These are phyloP conservation scores for Trifolium dubium DNA, from an alignment of 306 rosid species.

Conservation along the genomic window DNA sequence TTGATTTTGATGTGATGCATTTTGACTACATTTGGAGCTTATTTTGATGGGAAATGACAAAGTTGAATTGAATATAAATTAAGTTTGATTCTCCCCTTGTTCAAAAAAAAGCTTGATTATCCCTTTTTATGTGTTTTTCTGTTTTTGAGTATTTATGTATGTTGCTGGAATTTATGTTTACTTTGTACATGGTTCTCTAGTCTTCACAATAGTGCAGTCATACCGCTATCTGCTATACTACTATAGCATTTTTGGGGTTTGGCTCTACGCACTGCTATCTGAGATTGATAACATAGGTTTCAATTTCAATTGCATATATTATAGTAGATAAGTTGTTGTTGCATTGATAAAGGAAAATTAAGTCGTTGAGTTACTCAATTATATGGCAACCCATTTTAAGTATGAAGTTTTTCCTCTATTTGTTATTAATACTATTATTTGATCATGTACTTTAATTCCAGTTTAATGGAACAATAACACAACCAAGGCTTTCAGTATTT, in stretches of 20 bases:
- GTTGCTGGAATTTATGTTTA: not conserved
- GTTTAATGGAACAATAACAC: conserved; percentile 75
- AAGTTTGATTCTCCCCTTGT: not conserved
- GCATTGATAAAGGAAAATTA: not conserved
- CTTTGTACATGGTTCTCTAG: not conserved
- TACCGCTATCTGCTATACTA: not conserved
- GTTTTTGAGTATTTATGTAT: not conserved
- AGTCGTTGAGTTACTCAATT: conserved; percentile 15
- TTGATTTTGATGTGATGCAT: too few species aligned
- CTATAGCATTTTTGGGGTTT: too few species aligned
- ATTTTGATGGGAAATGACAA: not conserved
- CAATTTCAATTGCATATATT: not conserved
- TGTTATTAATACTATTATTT: conserved; percentile 2
- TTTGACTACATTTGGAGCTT: not conserved
- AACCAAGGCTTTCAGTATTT: conserved; percentile 91
- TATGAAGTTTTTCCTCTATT: not conserved
- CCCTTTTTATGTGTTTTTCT: not conserved
- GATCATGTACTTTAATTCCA: conserved; percentile 39
- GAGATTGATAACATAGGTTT: not conserved
- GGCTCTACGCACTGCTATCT: not conserved
- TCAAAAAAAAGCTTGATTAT: not conserved
- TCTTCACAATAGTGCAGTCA: not conserved
- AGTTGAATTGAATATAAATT: not conserved
- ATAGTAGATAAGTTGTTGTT: conserved; percentile 11
- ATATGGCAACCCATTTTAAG: not conserved